Evolutionary conservation across 73 alveolate genomes (phyloP).

Genomic region (Stentor roeselii): DNA sequence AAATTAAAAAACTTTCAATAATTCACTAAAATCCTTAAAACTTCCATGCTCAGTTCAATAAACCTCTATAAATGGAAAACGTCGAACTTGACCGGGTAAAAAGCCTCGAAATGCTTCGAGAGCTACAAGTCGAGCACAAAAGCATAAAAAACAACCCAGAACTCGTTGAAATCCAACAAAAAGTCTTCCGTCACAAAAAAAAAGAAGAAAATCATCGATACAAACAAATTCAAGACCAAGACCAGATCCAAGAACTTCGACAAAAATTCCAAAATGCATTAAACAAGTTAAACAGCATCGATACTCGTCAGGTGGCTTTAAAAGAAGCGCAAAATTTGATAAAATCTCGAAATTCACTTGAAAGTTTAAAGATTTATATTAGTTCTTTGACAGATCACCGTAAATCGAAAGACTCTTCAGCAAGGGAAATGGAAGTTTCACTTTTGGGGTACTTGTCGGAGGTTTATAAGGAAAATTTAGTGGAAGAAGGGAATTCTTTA

Average conservation of each 20-base stretch:
- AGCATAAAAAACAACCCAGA: not conserved
- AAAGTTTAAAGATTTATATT: not conserved
- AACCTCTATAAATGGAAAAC: too few species aligned
- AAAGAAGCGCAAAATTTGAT: not conserved
- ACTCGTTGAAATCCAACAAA: not conserved
- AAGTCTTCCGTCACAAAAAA: not conserved
- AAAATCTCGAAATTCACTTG: not conserved
- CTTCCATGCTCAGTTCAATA: too few species aligned
- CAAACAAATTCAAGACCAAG: not conserved
- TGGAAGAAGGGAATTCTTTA: not conserved
- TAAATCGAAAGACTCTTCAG: not conserved
- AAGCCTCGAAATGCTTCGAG: not conserved
- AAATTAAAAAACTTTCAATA: too few species aligned
- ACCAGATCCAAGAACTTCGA: not conserved
- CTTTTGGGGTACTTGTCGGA: not conserved
- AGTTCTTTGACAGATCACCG: not conserved
- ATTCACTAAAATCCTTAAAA: too few species aligned
- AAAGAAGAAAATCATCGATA: not conserved
- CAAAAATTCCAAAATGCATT: conserved; percentile 6
- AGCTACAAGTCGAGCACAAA: conserved; percentile 5
- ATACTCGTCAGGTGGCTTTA: not conserved
- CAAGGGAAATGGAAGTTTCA: not conserved
- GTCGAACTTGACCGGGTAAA: not conserved
- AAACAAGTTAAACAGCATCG: not conserved
- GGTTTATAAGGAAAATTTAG: not conserved